Percentiles rank a stretch among this genome's conserved stretches.
Conservation (phyloP, 768 basidiomycete species). For the Imleria badia region DNA sequence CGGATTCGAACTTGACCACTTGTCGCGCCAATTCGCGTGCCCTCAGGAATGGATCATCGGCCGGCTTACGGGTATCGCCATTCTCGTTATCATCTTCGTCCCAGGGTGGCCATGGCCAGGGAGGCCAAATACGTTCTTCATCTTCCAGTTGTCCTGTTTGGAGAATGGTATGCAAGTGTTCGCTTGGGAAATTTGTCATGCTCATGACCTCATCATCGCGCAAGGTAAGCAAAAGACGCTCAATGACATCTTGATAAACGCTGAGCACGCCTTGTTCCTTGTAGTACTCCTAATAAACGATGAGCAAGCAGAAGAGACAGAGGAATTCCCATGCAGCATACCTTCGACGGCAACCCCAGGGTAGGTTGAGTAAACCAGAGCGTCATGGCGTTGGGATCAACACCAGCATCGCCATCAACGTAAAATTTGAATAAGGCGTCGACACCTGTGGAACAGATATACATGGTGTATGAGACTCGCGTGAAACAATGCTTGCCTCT, state of each 20-base stretch:
- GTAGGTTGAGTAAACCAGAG: slow-evolving; percentile 83
- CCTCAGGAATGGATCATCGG: slow-evolving; percentile 38
- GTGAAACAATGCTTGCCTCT: slow-evolving; percentile 50
- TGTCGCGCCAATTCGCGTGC: slow-evolving; percentile 64
- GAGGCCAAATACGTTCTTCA: slow-evolving; percentile 57
- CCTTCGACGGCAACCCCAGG: slow-evolving; percentile 87
- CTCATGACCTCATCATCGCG: slow-evolving; percentile 42
- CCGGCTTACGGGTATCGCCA: slow-evolving; percentile 37
- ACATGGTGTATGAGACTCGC: background rate
- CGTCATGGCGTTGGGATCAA: slow-evolving; percentile 82
- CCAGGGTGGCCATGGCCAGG: slow-evolving; percentile 89
- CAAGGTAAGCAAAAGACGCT: slow-evolving; percentile 61
- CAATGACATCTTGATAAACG: slow-evolving; percentile 69
- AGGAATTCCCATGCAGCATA: slow-evolving; percentile 22
- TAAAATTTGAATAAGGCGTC: slow-evolving; percentile 74
- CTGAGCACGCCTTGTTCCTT: slow-evolving; percentile 67
- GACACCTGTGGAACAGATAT: slow-evolving; percentile 50
- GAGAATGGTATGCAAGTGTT: slow-evolving; percentile 26
- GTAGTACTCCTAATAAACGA: slow-evolving; percentile 74
- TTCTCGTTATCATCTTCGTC: slow-evolving; percentile 56
- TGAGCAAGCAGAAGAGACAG: background rate
- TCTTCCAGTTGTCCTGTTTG: slow-evolving; percentile 40
- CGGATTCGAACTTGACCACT: slow-evolving; percentile 76
- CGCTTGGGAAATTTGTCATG: slow-evolving; percentile 5
- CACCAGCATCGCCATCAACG: slow-evolving; percentile 86